Evolutionary conservation across 148 eudicot species (phyloP), one percentile per base, ranked within the genome.

Genomic region (Silene uniflora): DNA sequence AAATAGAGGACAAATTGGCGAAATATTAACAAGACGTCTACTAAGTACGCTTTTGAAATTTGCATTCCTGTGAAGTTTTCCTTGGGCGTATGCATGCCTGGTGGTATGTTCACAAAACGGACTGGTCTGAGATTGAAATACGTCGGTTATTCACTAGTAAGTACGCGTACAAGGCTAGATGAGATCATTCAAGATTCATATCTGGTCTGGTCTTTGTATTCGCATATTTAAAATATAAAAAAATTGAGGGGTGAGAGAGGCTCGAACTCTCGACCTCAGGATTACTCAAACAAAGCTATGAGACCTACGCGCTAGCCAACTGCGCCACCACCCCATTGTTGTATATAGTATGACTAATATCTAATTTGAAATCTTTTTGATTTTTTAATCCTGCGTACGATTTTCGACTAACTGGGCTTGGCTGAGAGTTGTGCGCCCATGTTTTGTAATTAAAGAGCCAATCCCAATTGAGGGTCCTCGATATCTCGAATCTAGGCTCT

Each of bases 221-320:
- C n/a, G n/a, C n/a, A n/a, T n/a, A n/a, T n/a, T n/a, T n/a, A n/a
- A n/a, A n/a, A n/a, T n/a, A n/a, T n/a, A n/a, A 39, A 3, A n/a
- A 54, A 18, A 23, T 12, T 11, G 3, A 73, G 81, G 81, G 81
- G 81, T 78, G 81, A 78, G 81, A 78, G 81, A 78, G 81, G 81
- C 76, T 78, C 81, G 81, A 78, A 78, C 81, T 78, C 76, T 73
- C 81, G 81, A 78, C 81, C 81, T 78, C 81, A 78, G 81, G 81
- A 78, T 78, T 16, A 78, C 81, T 78, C 76, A 73, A 73, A 65
- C 3, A 10, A 0, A 78, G 81, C 81, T 78, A 78, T 78, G 81
- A 78, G 76, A 78, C 81, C 81, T 78, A 78, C 81, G 81, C 81
- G 81, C 81, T 78, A 78, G 81, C 76, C 81, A 78, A 78, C 81